A percentile compares a stretch with the other conserved stretches of the same genome.
Conservation (phyloP, 2,329 filamentous ascomycete genomes). For the Macrophomina phaseolina region DNA sequence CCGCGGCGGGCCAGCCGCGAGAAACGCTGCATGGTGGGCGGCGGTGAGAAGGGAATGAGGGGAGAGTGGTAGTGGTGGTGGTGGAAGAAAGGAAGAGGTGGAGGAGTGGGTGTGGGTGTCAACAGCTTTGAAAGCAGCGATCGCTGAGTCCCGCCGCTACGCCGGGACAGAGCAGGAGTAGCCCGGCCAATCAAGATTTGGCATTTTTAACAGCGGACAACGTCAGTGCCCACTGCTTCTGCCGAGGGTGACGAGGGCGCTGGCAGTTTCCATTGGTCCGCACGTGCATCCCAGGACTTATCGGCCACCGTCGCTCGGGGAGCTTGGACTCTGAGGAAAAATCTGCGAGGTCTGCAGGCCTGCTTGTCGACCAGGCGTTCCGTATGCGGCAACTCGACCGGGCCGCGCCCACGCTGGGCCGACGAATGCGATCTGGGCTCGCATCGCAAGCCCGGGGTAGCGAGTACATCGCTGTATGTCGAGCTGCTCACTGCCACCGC, state of each 20-base stretch:
- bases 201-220: constrained; percentile 8
- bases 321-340: constrained; percentile 22
- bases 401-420: constrained; percentile 10
- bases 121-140: constrained; percentile 13
- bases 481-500: not conserved
- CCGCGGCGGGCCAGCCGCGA: constrained; percentile 68
- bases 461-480: constrained; percentile 2
- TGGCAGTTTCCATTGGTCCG: constrained; percentile 10
- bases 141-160: not conserved
- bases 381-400: constrained; percentile 6
- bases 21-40: constrained; percentile 70
- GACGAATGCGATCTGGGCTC: constrained; percentile 15
- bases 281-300: not conserved
- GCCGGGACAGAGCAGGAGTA: not conserved
- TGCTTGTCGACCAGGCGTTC: not conserved
- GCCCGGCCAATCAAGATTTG: constrained; percentile 5
- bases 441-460: constrained; percentile 13
- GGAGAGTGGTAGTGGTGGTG: constrained; percentile 33
- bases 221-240: constrained; percentile 5
- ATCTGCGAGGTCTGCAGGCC: constrained; percentile 26
- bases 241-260: constrained; percentile 7
- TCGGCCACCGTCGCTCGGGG: constrained; percentile 8
- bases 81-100: constrained; percentile 33
- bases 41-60: constrained; percentile 44
- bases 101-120: constrained; percentile 17